Conservation (phyloP, 345 rosid species). For the Clarkia xantiana region DNA sequence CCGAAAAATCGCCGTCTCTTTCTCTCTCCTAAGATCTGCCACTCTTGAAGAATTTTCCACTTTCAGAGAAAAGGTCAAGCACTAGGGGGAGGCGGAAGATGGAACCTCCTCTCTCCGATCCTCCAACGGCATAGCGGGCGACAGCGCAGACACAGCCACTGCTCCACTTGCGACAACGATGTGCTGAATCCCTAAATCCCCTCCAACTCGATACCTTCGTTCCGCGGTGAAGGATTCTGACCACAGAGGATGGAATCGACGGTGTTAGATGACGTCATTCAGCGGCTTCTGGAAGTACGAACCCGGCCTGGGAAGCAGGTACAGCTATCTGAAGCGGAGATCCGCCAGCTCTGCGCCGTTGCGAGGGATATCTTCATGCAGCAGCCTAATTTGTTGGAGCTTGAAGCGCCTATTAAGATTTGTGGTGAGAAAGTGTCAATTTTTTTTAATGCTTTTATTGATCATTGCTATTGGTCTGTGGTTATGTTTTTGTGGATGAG, state of each 20-base stretch:
- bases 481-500: neutral
- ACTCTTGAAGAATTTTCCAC: too few relatives aligned
- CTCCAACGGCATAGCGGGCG: too few relatives aligned
- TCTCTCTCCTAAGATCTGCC: too few relatives aligned
- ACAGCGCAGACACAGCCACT: too few relatives aligned
- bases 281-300: slow-evolving; percentile 43
- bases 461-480: too few relatives aligned
- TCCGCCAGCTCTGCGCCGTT: slow-evolving; percentile 42
- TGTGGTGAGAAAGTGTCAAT: slow-evolving; percentile 28
- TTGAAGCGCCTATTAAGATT: slow-evolving; percentile 74
- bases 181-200: slow-evolving; percentile 3
- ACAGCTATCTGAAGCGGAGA: slow-evolving; percentile 61
- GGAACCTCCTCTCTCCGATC: too few relatives aligned
- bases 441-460: neutral
- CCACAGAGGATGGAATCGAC: slow-evolving; percentile 32
- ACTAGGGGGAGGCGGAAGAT: too few relatives aligned
- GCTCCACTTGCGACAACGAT: neutral
- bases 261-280: slow-evolving; percentile 50
- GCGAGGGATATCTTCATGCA: slow-evolving; percentile 48
- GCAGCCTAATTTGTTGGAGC: slow-evolving; percentile 62
- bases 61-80: too few relatives aligned
- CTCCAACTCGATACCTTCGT: slow-evolving; percentile 4
- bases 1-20: too few relatives aligned
- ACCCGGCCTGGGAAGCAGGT: slow-evolving; percentile 62
- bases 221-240: slow-evolving; percentile 6